These are phyloP conservation scores for Tinospora cordifolia DNA, from an alignment of 164 flowering plant species.

Conservation along the genomic window DNA sequence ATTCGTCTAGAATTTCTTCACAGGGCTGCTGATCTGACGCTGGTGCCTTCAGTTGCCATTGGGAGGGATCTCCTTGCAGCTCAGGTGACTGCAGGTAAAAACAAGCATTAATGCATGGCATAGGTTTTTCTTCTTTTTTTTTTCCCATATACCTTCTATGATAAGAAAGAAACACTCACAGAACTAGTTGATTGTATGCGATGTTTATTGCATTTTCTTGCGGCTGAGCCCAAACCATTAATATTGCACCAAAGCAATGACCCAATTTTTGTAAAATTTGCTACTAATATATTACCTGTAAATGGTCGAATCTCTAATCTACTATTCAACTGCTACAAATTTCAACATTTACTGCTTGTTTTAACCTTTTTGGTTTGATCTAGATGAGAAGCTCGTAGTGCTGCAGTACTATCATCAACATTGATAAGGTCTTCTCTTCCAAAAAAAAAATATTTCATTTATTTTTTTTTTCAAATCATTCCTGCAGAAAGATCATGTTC, in stretches of 20 bases:
- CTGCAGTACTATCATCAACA: background rate
- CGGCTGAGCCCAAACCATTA: background rate
- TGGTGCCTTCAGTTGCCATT: conserved; percentile 94
- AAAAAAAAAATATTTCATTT: background rate
- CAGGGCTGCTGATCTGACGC: conserved; percentile 92
- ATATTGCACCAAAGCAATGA: too few species aligned
- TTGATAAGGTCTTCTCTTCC: background rate
- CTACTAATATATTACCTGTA: too few species aligned
- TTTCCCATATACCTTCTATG: background rate
- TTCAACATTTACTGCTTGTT: background rate
- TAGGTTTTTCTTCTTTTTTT: too few species aligned
- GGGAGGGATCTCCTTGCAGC: conserved; percentile 67
- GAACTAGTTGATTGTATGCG: background rate
- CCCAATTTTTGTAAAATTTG: too few species aligned
- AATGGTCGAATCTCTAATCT: too few species aligned
- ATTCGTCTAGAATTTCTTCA: conserved; percentile 74
- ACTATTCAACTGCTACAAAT: background rate
- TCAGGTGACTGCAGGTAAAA: conserved; percentile 70
- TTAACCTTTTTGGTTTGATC: background rate
- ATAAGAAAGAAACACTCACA: background rate
- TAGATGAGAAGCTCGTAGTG: background rate
- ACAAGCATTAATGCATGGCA: background rate
- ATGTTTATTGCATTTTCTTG: background rate
- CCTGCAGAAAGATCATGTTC: background rate
- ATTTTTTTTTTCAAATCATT: background rate